Conservation (phyloP, 352 stramenopile species). For the Pythium myriotylum region DNA sequence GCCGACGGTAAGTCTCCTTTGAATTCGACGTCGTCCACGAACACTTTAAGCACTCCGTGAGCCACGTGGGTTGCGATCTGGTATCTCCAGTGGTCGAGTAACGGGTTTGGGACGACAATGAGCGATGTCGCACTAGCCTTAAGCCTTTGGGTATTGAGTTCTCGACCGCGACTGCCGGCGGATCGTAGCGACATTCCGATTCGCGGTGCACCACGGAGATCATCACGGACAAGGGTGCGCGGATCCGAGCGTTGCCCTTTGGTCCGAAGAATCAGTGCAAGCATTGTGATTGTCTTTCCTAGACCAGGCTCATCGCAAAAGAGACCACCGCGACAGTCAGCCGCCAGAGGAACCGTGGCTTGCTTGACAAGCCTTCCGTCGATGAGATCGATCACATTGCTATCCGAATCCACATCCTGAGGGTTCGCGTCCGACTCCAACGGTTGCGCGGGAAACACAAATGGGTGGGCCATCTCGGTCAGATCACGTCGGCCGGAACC, state of each 20-base stretch:
- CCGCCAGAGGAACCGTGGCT: slow-evolving; percentile 7
- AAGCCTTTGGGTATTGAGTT: slow-evolving; percentile 48
- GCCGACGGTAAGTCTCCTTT: slow-evolving; percentile 45
- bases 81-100: slow-evolving; percentile 81
- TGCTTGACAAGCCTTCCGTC: slow-evolving; percentile 42
- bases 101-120: slow-evolving; percentile 70
- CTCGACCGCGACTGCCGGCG: slow-evolving; percentile 40
- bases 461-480: slow-evolving; percentile 44
- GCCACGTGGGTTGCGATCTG: slow-evolving; percentile 66
- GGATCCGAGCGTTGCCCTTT: slow-evolving; percentile 52
- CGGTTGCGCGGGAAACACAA: slow-evolving; percentile 34
- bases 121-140: slow-evolving; percentile 54
- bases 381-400: slow-evolving; percentile 60
- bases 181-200: slow-evolving; percentile 40
- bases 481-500: slow-evolving; percentile 24
- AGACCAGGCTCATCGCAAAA: slow-evolving; percentile 86
- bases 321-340: slow-evolving; percentile 68
- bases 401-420: slow-evolving; percentile 2
- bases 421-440: neutral
- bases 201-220: neutral
- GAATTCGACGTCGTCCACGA: slow-evolving; percentile 28
- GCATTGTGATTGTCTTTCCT: slow-evolving; percentile 87
- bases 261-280: slow-evolving; percentile 77
- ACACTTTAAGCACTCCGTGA: slow-evolving; percentile 26
- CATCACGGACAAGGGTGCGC: neutral